phyloP scores from a whole-genome alignment of 441 rosid species.

The Adansonia rubrostipa region DNA sequence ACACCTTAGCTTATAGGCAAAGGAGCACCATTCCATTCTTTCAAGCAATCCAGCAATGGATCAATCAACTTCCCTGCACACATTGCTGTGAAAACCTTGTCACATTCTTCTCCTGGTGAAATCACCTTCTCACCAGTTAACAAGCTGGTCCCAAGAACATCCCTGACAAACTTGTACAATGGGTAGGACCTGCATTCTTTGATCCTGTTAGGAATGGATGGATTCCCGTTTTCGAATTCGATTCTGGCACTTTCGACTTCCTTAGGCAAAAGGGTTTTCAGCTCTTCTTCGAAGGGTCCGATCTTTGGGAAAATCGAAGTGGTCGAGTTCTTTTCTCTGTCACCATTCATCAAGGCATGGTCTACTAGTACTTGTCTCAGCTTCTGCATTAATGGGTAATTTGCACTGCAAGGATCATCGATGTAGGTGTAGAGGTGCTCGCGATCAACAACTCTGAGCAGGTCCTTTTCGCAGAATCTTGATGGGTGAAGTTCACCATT shows the following conservation, averaged over 20 bases:
- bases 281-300: constrained; percentile 56
- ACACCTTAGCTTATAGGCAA: constrained; percentile 50
- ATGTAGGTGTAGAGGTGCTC: constrained; percentile 55
- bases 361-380: constrained; percentile 69
- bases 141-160: constrained; percentile 51
- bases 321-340: constrained; percentile 45
- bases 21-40: constrained; percentile 73
- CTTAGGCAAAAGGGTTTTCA: constrained; percentile 50
- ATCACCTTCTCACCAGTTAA: constrained; percentile 57
- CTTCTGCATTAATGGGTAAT: constrained; percentile 64
- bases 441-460: constrained; percentile 56
- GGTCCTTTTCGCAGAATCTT: constrained; percentile 60
- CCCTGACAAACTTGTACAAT: constrained; percentile 63
- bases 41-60: constrained; percentile 61
- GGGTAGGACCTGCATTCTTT: constrained; percentile 75
- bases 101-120: constrained; percentile 74
- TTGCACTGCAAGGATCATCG: constrained; percentile 71
- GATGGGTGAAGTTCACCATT: constrained; percentile 65
- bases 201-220: constrained; percentile 51
- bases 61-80: constrained; percentile 66
- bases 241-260: constrained; percentile 58
- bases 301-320: constrained; percentile 61
- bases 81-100: constrained; percentile 61
- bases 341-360: constrained; percentile 52
- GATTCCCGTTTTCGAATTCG: constrained; percentile 49